Base-by-base conservation (phyloP, 768 basidiomycete species). In the Daedaleopsis sinensis region DNA sequence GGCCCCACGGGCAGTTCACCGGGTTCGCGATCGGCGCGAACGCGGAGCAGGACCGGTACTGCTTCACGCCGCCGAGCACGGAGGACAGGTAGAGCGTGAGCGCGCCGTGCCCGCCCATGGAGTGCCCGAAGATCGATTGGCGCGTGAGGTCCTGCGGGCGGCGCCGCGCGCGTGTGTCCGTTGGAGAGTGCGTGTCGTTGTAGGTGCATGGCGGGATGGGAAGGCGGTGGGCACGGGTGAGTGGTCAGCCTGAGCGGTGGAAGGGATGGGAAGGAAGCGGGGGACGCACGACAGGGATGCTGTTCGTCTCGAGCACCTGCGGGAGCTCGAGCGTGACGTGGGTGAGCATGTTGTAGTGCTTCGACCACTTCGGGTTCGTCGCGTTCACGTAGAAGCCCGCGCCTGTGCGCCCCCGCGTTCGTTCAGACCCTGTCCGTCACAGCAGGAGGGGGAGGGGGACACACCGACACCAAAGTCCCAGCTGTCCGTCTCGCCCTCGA, bases 381-480 rank as follows among this genome's bases (percentile, higher is more conserved):
- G 96, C 96, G 71, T 97, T 88, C 66, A 99, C 73, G 75, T 99
- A 98, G 79, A 98, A 99, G 38, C 97, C 96, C 48, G 97, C 97
- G 48, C 81, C 86, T 81, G 59, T 44, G 24, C 24, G 24, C 38
- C 23, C 35, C 9, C 18, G 38, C 53, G 9, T 32, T 13, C 49
- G 13, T 47, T 51, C 5, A 38, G 39, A 13, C 11, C 37, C 47
- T 36, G 16, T 16, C n/a, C 12, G 32, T 19, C 24, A 21, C 52
- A 57, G 51, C 38, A 15, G n/a, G 42, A 16, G 12, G 15, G 3
- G 24, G 15, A 35, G 47, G 65, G 55, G 35, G 3, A 58, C 67
- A 51, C 42, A 76, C 95, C 94, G 27, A 88, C 89, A 43, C 96
- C 96, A 73, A 97, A 94, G 68, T 96, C 91, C 93, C 93, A 96